These are phyloP conservation scores for Daedalea quercina DNA, from an alignment of 768 basidiomycete species.

Conservation along the genomic window DNA sequence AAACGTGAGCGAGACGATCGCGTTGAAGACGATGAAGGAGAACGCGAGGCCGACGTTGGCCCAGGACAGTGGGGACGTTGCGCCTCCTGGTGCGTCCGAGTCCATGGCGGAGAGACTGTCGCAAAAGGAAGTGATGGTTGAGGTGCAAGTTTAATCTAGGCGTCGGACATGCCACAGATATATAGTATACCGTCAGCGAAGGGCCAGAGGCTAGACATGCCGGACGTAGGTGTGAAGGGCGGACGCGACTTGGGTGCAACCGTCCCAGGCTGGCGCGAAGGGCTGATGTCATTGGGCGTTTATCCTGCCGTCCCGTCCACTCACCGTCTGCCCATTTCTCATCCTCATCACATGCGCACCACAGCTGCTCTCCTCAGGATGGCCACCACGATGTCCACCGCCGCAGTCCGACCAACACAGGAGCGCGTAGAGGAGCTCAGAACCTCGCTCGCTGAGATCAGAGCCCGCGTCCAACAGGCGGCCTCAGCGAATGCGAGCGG, in stretches of 20 bases:
- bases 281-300: no score
- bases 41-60: slow-evolving; percentile 72
- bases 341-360: neutral
- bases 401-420: slow-evolving; percentile 1
- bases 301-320: no score
- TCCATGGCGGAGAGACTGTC: neutral
- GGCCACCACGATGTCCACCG: neutral
- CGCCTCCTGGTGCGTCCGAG: slow-evolving; percentile 15
- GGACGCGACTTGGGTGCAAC: no score
- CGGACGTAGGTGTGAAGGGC: no score
- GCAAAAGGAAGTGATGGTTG: no score
- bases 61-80: slow-evolving; percentile 45
- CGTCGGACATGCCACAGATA: no score
- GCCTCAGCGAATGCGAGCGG: slow-evolving; percentile 17
- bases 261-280: no score
- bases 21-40: slow-evolving; percentile 69
- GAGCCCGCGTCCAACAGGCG: slow-evolving; percentile 36
- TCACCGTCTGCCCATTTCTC: neutral
- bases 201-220: no score
- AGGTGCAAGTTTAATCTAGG: no score
- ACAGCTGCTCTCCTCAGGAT: neutral
- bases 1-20: slow-evolving; percentile 54
- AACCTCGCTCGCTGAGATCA: slow-evolving; percentile 47
- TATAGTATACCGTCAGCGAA: no score
- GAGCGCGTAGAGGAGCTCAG: slow-evolving; percentile 38